Evolutionary conservation across 2,329 filamentous ascomycete genomes (phyloP).

Genomic region (Fusarium domesticum): DNA sequence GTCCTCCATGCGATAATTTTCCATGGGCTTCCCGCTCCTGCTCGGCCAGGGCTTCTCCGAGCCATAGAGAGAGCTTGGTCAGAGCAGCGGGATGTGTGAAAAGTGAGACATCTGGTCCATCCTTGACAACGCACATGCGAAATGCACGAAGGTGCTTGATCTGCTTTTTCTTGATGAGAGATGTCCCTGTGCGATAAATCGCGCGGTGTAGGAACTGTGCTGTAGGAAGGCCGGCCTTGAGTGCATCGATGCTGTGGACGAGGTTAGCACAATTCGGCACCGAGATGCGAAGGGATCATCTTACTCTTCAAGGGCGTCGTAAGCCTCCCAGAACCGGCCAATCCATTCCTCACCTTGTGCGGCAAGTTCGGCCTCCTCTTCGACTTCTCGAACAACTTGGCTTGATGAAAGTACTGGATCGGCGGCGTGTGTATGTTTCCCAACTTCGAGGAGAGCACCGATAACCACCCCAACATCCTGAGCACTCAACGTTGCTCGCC

Average conservation of each 20-base stretch:
- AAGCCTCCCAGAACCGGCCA: constrained; percentile 67
- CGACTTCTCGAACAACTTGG: constrained; percentile 40
- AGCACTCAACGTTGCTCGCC: constrained; percentile 89
- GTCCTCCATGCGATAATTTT: constrained; percentile 62
- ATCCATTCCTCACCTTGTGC: constrained; percentile 63
- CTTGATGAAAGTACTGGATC: constrained; percentile 32
- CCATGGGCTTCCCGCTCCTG: constrained; percentile 78
- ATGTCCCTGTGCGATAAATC: constrained; percentile 88
- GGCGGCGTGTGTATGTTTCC: constrained; percentile 50
- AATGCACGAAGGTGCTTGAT: constrained; percentile 91
- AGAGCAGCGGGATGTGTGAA: constrained; percentile 92
- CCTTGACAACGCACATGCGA: constrained; percentile 92
- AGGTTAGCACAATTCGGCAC: constrained; percentile 4
- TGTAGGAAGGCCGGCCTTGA: constrained; percentile 73
- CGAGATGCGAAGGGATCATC: constrained; percentile 14
- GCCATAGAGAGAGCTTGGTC: constrained; percentile 91
- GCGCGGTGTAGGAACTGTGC: constrained; percentile 89
- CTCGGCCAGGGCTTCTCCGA: constrained; percentile 86
- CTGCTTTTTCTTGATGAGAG: constrained; percentile 87
- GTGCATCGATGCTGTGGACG: constrained; percentile 62
- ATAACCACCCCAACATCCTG: constrained; percentile 93
- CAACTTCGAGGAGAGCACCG: constrained; percentile 89
- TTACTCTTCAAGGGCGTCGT: constrained; percentile 68
- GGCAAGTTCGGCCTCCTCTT: constrained; percentile 47
- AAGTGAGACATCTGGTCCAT: constrained; percentile 84